Evolutionary conservation across 495 filamentous ascomycete genomes (phyloP).

Genomic region (Bathelium albidoporum): DNA sequence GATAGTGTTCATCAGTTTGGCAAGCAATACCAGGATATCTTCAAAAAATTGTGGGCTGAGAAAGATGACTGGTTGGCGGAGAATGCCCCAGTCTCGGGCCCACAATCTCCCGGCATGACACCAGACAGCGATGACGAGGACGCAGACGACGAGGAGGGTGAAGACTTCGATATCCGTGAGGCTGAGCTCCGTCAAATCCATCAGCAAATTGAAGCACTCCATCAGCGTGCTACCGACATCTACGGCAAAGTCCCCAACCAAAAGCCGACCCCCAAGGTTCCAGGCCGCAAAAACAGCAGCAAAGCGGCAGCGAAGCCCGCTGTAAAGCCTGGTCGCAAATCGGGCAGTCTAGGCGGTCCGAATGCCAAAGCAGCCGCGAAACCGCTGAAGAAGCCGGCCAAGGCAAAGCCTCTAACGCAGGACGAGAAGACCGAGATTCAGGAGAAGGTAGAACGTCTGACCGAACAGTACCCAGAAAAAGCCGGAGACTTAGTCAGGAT

Average conservation of each 20-base stretch:
- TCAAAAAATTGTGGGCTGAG: conserved; percentile 59
- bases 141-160: conserved; percentile 54
- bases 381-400: conserved; percentile 14
- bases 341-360: conserved; percentile 9
- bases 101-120: conserved; percentile 39
- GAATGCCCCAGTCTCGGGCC: conserved; percentile 52
- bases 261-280: conserved; percentile 34
- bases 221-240: conserved; percentile 25
- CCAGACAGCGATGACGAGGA: conserved; percentile 58
- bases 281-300: conserved; percentile 37
- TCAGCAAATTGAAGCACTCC: conserved; percentile 50
- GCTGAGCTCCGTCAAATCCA: conserved; percentile 54
- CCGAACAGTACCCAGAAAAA: conserved; percentile 56
- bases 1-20: conserved; percentile 64
- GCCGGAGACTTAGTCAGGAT: conserved; percentile 75
- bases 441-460: conserved; percentile 49
- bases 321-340: conserved; percentile 46
- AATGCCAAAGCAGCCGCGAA: conserved; percentile 14
- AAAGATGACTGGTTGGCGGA: conserved; percentile 68
- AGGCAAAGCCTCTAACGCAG: conserved; percentile 41
- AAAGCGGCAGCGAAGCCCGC: conserved; percentile 30
- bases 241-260: conserved; percentile 41
- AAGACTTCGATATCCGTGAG: conserved; percentile 41
- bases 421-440: conserved; percentile 81
- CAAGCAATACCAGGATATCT: conserved; percentile 57